Evolutionary conservation across 345 rosid genomes (phyloP).

Genomic region (Trapa incisa): DNA sequence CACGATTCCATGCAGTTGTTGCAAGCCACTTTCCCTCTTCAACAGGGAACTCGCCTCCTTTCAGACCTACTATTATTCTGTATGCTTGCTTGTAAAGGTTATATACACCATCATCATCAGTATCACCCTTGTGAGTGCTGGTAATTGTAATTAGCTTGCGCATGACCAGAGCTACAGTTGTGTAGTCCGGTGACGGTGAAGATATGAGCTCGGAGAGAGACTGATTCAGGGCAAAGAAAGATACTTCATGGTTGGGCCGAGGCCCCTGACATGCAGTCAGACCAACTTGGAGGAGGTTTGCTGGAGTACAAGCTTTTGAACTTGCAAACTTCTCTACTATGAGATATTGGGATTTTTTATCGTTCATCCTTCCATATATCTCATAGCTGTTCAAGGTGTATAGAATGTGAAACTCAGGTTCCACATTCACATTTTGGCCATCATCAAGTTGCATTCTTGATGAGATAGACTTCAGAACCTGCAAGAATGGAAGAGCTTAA

Average conservation of each 20-base stretch:
- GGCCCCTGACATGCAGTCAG: conserved; percentile 61
- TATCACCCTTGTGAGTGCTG: conserved; percentile 59
- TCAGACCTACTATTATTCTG: conserved; percentile 77
- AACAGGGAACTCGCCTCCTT: conserved; percentile 70
- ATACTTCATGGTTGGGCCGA: conserved; percentile 54
- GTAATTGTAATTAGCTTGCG: conserved; percentile 52
- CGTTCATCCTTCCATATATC: conserved; percentile 51
- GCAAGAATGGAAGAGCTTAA: conserved; percentile 14
- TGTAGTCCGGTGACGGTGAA: conserved; percentile 55
- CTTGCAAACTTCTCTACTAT: conserved; percentile 56
- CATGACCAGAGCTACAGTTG: conserved; percentile 45
- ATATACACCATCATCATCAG: conserved; percentile 46
- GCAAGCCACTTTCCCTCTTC: conserved; percentile 97
- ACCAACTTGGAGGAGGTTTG: conserved; percentile 66
- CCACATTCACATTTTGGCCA: conserved; percentile 24
- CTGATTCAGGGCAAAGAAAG: conserved; percentile 57
- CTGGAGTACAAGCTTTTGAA: conserved; percentile 57
- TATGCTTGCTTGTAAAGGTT: conserved; percentile 72
- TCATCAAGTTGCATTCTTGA: conserved; percentile 12
- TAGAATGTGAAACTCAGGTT: conserved; percentile 51
- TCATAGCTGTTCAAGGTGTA: conserved; percentile 57
- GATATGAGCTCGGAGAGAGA: conserved; percentile 59
- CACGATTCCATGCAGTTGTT: conserved; percentile 93
- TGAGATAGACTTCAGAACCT: conserved; percentile 39
- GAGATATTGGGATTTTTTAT: conserved; percentile 35